Conservation (phyloP, 2,329 filamentous ascomycete genomes). For the Xylariaceae sp. region DNA sequence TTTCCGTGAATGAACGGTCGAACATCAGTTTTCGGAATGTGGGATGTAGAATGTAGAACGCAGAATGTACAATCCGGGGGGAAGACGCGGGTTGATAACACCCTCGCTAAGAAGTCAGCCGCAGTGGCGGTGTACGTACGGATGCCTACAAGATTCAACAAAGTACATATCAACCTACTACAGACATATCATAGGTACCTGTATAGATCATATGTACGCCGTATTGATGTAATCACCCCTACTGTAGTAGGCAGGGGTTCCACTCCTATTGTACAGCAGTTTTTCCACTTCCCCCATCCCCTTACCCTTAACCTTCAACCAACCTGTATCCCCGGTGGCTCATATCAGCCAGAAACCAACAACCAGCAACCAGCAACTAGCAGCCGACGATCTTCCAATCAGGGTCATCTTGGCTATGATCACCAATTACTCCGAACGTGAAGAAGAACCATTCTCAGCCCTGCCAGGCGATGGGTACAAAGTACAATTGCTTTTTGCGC, state of each 20-base stretch:
- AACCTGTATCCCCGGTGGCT: not conserved
- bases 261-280: not conserved
- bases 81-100: slow-evolving; percentile 15
- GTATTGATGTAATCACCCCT: no score
- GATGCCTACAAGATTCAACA: no score
- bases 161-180: no score
- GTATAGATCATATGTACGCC: no score
- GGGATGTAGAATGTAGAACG: no score
- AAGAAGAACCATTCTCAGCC: slow-evolving; percentile 15
- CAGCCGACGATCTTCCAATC: not conserved
- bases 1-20: not conserved
- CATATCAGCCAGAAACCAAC: no score
- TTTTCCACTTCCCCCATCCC: not conserved
- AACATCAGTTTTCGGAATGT: not conserved
- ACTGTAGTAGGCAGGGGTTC: no score
- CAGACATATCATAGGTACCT: no score
- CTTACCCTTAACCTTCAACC: no score
- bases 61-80: no score
- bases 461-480: slow-evolving; percentile 9
- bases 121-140: slow-evolving; percentile 24
- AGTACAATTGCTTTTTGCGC: not conserved
- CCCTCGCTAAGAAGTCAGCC: slow-evolving; percentile 10
- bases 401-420: not conserved
- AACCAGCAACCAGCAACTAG: no score
- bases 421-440: not conserved